phyloP scores from a whole-genome alignment of 2,329 filamentous ascomycete species.

The Tolypocladium amazonense region DNA sequence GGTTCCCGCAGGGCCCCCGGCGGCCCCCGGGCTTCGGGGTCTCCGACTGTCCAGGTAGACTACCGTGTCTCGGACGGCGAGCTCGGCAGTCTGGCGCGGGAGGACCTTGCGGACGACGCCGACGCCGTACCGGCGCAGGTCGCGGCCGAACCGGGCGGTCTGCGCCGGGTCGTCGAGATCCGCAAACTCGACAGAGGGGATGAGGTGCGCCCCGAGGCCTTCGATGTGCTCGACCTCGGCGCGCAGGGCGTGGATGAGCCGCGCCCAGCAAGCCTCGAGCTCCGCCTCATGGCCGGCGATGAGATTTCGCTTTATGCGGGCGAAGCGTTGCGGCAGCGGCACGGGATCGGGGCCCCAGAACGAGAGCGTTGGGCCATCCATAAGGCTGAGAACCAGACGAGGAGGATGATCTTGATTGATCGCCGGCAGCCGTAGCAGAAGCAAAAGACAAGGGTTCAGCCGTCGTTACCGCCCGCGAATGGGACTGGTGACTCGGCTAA shows the following conservation, averaged over 20 bases:
- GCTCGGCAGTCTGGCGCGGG: conserved; percentile 41
- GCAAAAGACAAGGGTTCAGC: not conserved
- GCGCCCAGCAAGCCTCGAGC: conserved; percentile 43
- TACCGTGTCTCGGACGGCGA: conserved; percentile 47
- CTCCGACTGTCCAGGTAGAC: conserved; percentile 32
- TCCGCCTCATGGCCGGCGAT: conserved; percentile 43
- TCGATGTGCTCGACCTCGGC: conserved; percentile 42
- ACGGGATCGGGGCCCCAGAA: conserved; percentile 48
- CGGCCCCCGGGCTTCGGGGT: not conserved
- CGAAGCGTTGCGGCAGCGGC: conserved; percentile 48
- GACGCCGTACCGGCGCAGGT: conserved; percentile 51
- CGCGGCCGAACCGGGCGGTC: conserved; percentile 42
- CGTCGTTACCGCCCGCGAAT: not conserved
- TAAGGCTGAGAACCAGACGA: no score
- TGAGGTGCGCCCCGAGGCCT: conserved; percentile 37
- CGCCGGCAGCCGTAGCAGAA: not conserved
- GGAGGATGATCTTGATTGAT: not conserved
- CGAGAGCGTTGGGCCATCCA: conserved; percentile 27
- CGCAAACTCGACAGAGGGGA: conserved; percentile 43
- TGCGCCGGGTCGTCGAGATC: conserved; percentile 36
- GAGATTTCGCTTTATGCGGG: conserved; percentile 43
- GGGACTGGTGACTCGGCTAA: not conserved
- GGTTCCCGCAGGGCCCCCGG: not conserved
- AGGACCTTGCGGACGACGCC: conserved; percentile 57
- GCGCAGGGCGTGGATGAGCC: conserved; percentile 39